Evolutionary conservation across 768 basidiomycete genomes (phyloP), one percentile per base, ranked within the genome.

Genomic region (Leucogyrophana mollusca): DNA sequence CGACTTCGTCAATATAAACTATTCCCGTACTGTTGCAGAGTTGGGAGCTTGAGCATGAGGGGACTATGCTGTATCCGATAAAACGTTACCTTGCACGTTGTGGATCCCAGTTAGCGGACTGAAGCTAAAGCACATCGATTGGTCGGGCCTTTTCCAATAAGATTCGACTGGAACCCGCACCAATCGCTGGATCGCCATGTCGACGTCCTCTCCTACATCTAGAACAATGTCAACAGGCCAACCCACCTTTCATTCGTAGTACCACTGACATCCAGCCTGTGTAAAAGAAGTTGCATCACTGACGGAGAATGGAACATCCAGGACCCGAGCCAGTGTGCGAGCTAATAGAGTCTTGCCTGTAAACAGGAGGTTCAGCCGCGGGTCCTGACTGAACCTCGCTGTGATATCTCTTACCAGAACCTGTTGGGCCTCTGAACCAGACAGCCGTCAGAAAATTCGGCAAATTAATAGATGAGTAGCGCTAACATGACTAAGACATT

Each of bases 201-300:
- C 95, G 7, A 96, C 94, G 60, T 98, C 95, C 59, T 96, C 95
- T 53, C 94, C 94, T 37, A 98, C 91, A 68, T 96, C 90, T 93
- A 54, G 22, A 40, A 14, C 37, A 24, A 41, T 27, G 49, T 57
- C 18, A 55, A 52, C 32, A 38, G 3, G 23, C 11, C 34, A 22
- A 17, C 10, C 18, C 4, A 45, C 24, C 17, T 27, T 16, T 51
- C 25, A 30, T 39, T 25, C 36, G 40, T 17, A 36, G n/a, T 38
- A 39, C 27, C 40, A 74, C 83, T 63, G 38, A 87, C 87, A 88
- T 65, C 86, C 86, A 9, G 85, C 85, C 85, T 93, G 90, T 9
- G 95, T 98, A 57, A 96, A 91, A 3, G 92, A 81, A 16, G 94
- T 97, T 17, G 94, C 95, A 57, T 97, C 94, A 57, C 83, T 90